Evolutionary conservation across 169 alveolate species (phyloP), one percentile per base, ranked within the genome.

Genomic region (Cryptosporidium bovis): DNA sequence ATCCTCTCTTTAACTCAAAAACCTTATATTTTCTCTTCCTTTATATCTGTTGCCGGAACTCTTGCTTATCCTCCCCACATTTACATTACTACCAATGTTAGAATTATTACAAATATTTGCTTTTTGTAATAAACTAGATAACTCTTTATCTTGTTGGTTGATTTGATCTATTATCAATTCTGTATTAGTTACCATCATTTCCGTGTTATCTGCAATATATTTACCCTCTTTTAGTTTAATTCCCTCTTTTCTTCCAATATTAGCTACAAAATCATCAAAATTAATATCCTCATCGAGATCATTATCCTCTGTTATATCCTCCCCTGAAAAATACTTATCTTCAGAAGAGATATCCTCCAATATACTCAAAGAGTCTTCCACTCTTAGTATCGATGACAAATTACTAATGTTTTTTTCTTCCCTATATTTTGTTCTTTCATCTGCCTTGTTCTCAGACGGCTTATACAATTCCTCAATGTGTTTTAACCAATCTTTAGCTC

Each of bases 401-500:
- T 69, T 29, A 3, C 15, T 53, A 29, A 27, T 18, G 27, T 16
- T 69, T 69, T 40, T 40, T 40, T 40, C 48, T 8, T 40, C 48
- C 48, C 48, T 40, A 8, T 40, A 8, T 8, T 40, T 40, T 24
- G 27, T 24, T 40, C 48, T 8, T 40, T 8, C 48, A 8, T 8
- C 48, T 51, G 8, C 40, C 8, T 31, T 15, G 10, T 50, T n/a
- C 15, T 69, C 60, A 0, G 87, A 64, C 4, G 27, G 46, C 29
- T 44, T 77, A 27, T 77, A 77, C 24, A 77, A 64, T 50, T 56
- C 87, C 20, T 77, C 87, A 34, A 77, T 60, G 10, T 77, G 87
- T 10, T 77, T 60, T 62, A 77, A 27, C 87, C 87, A 77, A 20
- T 77, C 87, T 24, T 77, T 20, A 4, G 87, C 87, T 29, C 87